Percentiles rank a stretch among this genome's conserved stretches.
Evolutionary conservation across 805 yeast species (phyloP).

Genomic region (Saccharomycopsis microspora): DNA sequence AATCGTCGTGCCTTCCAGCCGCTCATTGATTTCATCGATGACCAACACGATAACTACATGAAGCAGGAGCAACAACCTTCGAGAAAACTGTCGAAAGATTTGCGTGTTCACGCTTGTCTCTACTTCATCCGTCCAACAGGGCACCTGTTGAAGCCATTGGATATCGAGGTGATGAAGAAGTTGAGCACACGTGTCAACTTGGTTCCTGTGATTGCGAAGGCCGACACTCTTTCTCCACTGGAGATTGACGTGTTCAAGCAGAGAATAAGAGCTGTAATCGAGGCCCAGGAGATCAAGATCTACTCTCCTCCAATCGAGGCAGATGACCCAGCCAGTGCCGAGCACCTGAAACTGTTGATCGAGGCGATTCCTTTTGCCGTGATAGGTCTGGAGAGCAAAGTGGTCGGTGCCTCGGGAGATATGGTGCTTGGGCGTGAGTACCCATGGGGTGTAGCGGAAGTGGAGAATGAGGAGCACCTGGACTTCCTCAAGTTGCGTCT

Average conservation of each 20-base stretch:
- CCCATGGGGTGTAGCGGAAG: slow-evolving; percentile 87
- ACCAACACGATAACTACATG: slow-evolving; percentile 81
- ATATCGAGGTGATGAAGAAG: slow-evolving; percentile 80
- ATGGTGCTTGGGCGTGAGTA: slow-evolving; percentile 70
- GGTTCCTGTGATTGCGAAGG: slow-evolving; percentile 81
- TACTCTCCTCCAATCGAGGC: slow-evolving; percentile 76
- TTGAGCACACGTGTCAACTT: slow-evolving; percentile 71
- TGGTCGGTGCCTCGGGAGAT: slow-evolving; percentile 51
- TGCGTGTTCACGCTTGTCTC: slow-evolving; percentile 81
- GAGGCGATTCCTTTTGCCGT: slow-evolving; percentile 84
- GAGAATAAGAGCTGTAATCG: slow-evolving; percentile 72
- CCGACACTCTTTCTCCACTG: slow-evolving; percentile 69
- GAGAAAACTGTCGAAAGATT: slow-evolving; percentile 55
- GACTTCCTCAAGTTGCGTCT: slow-evolving; percentile 77
- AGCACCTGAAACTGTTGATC: slow-evolving; percentile 69
- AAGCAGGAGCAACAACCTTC: slow-evolving; percentile 89
- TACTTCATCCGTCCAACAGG: slow-evolving; percentile 97
- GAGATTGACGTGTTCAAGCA: slow-evolving; percentile 62
- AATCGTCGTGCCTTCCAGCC: slow-evolving; percentile 83
- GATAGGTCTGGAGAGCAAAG: slow-evolving; percentile 65
- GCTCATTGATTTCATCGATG: slow-evolving; percentile 78
- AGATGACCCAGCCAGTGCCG: slow-evolving; percentile 66
- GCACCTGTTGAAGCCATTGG: slow-evolving; percentile 82
- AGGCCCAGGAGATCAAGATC: slow-evolving; percentile 71
- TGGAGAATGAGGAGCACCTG: slow-evolving; percentile 76